Evolutionary conservation across 2,329 filamentous ascomycete genomes (phyloP).

Genomic region (Venturia nashicola): DNA sequence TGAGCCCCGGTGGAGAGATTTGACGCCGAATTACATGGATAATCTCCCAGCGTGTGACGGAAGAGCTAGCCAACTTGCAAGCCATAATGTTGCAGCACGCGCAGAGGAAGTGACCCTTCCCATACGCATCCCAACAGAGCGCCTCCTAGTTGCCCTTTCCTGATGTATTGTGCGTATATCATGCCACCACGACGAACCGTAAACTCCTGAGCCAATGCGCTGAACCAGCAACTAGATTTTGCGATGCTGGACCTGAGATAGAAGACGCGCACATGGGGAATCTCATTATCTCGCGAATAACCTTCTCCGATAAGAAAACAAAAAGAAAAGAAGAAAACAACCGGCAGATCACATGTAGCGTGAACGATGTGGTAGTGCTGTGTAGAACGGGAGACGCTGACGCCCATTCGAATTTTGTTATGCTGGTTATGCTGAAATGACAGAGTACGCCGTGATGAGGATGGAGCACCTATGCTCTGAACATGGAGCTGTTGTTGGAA

Average conservation of each 20-base stretch:
- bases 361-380: neutral
- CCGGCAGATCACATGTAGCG: neutral
- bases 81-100: neutral
- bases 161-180: neutral
- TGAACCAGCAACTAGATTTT: neutral
- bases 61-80: neutral
- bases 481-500: neutral
- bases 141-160: neutral
- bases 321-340: neutral
- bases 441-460: neutral
- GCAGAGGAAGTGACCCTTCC: neutral
- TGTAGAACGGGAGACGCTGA: neutral
- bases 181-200: neutral
- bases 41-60: too few species aligned
- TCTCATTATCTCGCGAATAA: neutral
- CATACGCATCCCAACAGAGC: neutral
- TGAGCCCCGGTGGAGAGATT: too few species aligned
- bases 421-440: neutral
- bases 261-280: slow-evolving; percentile 6
- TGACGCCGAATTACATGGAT: too few species aligned
- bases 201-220: slow-evolving; percentile 1
- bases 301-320: neutral
- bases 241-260: neutral
- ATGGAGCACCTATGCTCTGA: neutral
- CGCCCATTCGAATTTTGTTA: neutral